These are phyloP conservation scores for Mycena rosella DNA, from an alignment of 768 basidiomycete species.

Conservation along the genomic window DNA sequence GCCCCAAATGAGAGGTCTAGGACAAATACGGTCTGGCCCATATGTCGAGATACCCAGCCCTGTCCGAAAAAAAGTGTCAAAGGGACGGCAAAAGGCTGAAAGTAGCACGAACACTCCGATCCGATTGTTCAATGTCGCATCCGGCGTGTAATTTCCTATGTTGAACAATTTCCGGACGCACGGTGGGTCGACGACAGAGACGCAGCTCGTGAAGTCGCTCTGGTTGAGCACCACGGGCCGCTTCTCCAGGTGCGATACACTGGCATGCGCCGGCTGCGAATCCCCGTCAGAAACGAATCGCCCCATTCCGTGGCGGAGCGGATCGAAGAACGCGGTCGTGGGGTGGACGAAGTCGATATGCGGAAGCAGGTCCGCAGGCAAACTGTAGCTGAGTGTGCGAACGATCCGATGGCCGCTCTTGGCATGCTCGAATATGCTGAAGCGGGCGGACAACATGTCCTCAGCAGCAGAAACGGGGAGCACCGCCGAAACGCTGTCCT, in stretches of 20 bases:
- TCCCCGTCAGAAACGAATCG: slow-evolving; percentile 44
- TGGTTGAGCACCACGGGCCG: slow-evolving; percentile 31
- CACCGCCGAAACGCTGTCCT: slow-evolving; percentile 61
- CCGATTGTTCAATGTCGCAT: slow-evolving; percentile 46
- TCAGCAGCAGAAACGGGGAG: slow-evolving; percentile 59
- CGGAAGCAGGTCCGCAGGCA: slow-evolving; percentile 46
- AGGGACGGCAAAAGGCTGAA: background rate
- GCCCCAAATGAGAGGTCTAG: slow-evolving; percentile 11
- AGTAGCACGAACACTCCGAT: slow-evolving; percentile 47
- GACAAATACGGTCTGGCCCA: slow-evolving; percentile 41
- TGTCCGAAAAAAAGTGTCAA: background rate
- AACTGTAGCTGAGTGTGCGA: slow-evolving; percentile 55
- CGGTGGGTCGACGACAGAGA: slow-evolving; percentile 47
- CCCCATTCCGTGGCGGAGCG: slow-evolving; percentile 42
- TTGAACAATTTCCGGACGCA: slow-evolving; percentile 55
- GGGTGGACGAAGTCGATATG: slow-evolving; percentile 58
- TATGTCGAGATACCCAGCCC: slow-evolving; percentile 48
- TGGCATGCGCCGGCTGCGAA: background rate
- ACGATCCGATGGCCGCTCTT: slow-evolving; percentile 48
- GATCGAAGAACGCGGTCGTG: slow-evolving; percentile 47
- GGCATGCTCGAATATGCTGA: slow-evolving; percentile 48
- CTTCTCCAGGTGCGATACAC: slow-evolving; percentile 3
- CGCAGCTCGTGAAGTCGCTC: slow-evolving; percentile 48
- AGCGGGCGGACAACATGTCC: slow-evolving; percentile 62
- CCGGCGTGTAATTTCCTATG: slow-evolving; percentile 46